These are phyloP conservation scores for Conticribra guillardii DNA, from an alignment of 108 stramenopile genomes.

Conservation along the genomic window DNA sequence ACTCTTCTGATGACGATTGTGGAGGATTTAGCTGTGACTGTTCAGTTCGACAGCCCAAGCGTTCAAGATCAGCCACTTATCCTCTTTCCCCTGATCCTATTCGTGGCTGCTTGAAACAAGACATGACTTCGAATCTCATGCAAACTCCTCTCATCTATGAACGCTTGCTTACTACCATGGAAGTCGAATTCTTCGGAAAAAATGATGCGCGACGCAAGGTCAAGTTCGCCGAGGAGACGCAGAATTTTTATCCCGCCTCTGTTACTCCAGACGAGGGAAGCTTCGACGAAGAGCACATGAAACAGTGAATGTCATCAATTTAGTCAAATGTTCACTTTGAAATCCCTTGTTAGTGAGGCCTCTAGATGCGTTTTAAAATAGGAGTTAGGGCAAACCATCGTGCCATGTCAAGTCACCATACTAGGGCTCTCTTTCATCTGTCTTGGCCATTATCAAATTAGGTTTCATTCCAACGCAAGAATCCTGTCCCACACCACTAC, in stretches of 20 bases:
- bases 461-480: background rate
- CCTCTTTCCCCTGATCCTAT: slow-evolving; percentile 25
- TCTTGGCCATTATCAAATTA: background rate
- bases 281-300: slow-evolving; percentile 33
- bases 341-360: too few relatives aligned
- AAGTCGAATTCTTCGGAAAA: slow-evolving; percentile 14
- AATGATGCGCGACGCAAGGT: slow-evolving; percentile 27
- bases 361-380: background rate
- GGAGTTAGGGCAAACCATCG: background rate
- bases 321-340: too few relatives aligned
- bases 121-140: background rate
- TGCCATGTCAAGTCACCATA: background rate
- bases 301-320: background rate
- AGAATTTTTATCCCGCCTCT: slow-evolving; percentile 28
- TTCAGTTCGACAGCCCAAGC: slow-evolving; percentile 12
- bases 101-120: slow-evolving; percentile 24
- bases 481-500: background rate
- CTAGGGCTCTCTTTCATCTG: background rate
- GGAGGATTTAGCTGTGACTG: slow-evolving; percentile 2
- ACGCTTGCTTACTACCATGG: slow-evolving; percentile 12
- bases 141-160: slow-evolving; percentile 23
- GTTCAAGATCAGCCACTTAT: slow-evolving; percentile 24
- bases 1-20: slow-evolving; percentile 7
- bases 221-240: slow-evolving; percentile 26
- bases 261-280: slow-evolving; percentile 35